Base-by-base conservation (phyloP, 2,329 filamentous ascomycete genomes). In the Pseudogymnoascus sp. region DNA sequence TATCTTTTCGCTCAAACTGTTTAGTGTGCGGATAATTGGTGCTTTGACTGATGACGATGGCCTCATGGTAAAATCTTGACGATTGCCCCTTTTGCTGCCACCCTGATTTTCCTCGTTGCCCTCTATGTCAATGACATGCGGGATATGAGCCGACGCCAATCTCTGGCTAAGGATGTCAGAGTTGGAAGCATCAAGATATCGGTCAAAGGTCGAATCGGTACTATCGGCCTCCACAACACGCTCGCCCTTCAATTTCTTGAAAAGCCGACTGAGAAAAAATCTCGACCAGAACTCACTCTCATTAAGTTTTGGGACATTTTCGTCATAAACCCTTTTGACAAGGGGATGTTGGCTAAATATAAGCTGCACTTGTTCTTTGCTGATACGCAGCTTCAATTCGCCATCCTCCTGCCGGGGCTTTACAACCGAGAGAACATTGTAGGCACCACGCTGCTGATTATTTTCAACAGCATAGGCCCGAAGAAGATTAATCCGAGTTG, bases 71-170 rank as follows among this genome's bases (percentile, higher is more conserved):
- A 89, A 78, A 72, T 97, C 92, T 63, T 93, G 91, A 61, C 88
- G 82, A 74, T 99, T 97, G 60, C 95, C 95, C 65, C 82, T 77
- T 70, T 83, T 87, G 71, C 88, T 85, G 62, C 93, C 90, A 69
- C 92, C 96, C 74, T 96, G 87, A 71, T 99, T 93, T 74, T 95
- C 90, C 76, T 97, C 95, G 72, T 99, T 99, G 31, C 89, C 95
- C 72, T 93, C 91, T 26, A 99, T 76, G 73, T 99, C 90, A 69
- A 99, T 93, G 67, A 96, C 93, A 70, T 93, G 87, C 0, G 95
- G 93, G 19, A 99, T 86, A 63, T 88, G 83, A 35, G 86, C 79
- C 3, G 86, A 78, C 67, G 83, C 78, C 59, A 85, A 79, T 67
- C 80, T 81, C 70, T 78, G 82, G 10, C 80, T 76, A 53, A 82